Conservation (phyloP, 2,329 filamentous ascomycete species). For the Dendryphion nanum region DNA sequence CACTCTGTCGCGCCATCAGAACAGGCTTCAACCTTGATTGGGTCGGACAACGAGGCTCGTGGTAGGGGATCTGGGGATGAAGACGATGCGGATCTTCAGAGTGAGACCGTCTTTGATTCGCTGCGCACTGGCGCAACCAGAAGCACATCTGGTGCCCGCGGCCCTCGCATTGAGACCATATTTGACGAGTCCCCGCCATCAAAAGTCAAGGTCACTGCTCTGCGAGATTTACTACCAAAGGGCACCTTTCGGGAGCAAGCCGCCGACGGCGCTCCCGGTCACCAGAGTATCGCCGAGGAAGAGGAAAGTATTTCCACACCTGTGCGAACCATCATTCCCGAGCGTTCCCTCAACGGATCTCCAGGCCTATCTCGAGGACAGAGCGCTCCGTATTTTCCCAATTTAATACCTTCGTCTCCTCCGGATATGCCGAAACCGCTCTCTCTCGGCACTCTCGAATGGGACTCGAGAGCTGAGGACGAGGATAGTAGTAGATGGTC, state of each 20-base stretch:
- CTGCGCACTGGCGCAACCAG: conserved; percentile 68
- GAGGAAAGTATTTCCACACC: conserved; percentile 52
- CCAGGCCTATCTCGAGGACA: conserved; percentile 30
- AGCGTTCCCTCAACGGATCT: conserved; percentile 35
- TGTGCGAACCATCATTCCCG: conserved; percentile 42
- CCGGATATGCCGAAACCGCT: conserved; percentile 44
- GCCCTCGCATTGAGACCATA: conserved; percentile 71
- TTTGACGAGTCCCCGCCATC: conserved; percentile 71
- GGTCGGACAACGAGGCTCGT: conserved; percentile 67
- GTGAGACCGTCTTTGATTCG: conserved; percentile 75
- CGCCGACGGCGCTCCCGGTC: conserved; percentile 29
- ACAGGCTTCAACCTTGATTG: conserved; percentile 63
- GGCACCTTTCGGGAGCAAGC: conserved; percentile 43
- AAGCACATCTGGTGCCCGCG: conserved; percentile 65
- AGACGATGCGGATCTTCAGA: conserved; percentile 75
- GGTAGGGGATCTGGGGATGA: conserved; percentile 69
- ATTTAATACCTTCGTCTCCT: conserved; percentile 44
- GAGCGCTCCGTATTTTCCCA: conserved; percentile 38
- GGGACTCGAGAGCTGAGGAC: conserved; percentile 39
- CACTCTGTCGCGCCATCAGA: conserved; percentile 59
- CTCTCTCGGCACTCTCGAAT: conserved; percentile 40
- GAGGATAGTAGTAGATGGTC: conserved; percentile 44
- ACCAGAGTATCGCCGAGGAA: conserved; percentile 50
- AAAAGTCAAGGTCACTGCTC: conserved; percentile 44
- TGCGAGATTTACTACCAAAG: conserved; percentile 50